These are phyloP conservation scores for Claviceps quebecensis DNA, from an alignment of 2,329 filamentous ascomycete species.

Conservation along the genomic window DNA sequence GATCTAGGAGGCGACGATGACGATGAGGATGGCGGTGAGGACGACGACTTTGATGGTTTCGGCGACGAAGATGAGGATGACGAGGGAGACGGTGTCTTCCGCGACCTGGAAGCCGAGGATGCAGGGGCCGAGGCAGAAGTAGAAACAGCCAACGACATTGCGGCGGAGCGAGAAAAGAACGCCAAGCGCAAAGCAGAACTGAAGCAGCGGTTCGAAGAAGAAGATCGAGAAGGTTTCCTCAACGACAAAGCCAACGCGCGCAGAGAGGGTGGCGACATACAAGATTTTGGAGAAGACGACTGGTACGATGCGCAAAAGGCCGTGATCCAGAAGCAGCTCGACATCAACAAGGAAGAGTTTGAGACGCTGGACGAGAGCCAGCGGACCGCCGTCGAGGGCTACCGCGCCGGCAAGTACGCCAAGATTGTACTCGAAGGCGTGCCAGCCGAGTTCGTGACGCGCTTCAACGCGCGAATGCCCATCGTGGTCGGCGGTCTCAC, in stretches of 20 bases:
- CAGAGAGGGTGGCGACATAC: constrained; percentile 50
- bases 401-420: constrained; percentile 83
- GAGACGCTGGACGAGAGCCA: constrained; percentile 75
- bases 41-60: constrained; percentile 41
- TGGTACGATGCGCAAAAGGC: constrained; percentile 99
- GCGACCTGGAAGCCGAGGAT: constrained; percentile 54
- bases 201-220: constrained; percentile 87
- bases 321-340: constrained; percentile 82
- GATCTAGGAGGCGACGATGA: constrained; percentile 30
- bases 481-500: constrained; percentile 85
- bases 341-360: constrained; percentile 93
- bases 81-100: constrained; percentile 69
- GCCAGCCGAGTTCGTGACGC: constrained; percentile 74
- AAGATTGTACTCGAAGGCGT: constrained; percentile 82
- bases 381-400: constrained; percentile 73
- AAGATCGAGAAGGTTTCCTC: constrained; percentile 90
- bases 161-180: constrained; percentile 80
- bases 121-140: constrained; percentile 28
- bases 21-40: constrained; percentile 31
- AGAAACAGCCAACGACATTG: constrained; percentile 42
- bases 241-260: constrained; percentile 74
- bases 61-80: constrained; percentile 44
- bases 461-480: constrained; percentile 71
- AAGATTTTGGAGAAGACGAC: constrained; percentile 91
- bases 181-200: constrained; percentile 88